phyloP scores from a whole-genome alignment of 257 asterid species.

The Capsicum rhomboideum region DNA sequence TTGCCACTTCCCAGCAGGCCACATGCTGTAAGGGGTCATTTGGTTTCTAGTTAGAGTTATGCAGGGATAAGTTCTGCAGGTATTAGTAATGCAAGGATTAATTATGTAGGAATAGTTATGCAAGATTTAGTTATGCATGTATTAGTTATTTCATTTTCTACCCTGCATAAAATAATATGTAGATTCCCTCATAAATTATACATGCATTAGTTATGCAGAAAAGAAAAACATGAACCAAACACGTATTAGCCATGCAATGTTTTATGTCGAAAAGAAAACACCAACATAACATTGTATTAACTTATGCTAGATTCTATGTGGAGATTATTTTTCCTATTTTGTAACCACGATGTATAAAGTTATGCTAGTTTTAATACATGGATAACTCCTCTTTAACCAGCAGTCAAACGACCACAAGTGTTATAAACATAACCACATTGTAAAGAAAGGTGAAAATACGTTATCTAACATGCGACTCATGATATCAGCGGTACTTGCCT shows the following conservation, averaged over 20 bases:
- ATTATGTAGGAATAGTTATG: background rate
- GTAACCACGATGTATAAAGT: background rate
- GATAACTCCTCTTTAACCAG: background rate
- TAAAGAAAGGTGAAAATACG: background rate
- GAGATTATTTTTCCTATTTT: background rate
- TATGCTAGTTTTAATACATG: background rate
- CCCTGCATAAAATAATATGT: background rate
- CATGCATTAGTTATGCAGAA: background rate
- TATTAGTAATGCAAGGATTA: background rate
- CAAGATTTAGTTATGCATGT: background rate
- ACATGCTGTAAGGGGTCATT: background rate
- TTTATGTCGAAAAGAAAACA: background rate
- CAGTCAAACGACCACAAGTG: background rate
- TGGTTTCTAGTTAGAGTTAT: background rate
- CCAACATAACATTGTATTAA: background rate
- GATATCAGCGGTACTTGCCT: slow-evolving; percentile 25
- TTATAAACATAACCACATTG: background rate
- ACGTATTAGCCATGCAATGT: background rate
- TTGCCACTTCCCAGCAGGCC: background rate
- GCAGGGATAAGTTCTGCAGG: background rate
- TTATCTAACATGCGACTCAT: background rate
- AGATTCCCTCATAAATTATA: background rate
- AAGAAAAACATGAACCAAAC: background rate
- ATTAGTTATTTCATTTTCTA: background rate
- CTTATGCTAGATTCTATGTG: background rate